These are phyloP conservation scores for Vitis cinerea DNA, from an alignment of 164 flowering plant species.

Conservation along the genomic window DNA sequence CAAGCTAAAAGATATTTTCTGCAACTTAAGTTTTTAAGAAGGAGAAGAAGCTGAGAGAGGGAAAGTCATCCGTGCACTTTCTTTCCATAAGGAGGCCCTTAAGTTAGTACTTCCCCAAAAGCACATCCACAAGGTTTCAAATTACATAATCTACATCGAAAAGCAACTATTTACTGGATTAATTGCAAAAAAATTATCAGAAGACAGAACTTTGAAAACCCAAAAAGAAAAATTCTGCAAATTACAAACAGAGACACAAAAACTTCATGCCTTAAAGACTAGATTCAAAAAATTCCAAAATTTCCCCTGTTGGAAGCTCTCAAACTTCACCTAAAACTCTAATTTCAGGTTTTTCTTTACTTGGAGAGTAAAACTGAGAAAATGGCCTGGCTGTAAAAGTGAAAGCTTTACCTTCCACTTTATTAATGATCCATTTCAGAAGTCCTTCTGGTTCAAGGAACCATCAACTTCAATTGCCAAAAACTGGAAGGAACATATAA, in stretches of 20 bases:
- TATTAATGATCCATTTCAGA: constrained; percentile 13
- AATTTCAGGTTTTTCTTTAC: not conserved
- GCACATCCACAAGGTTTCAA: constrained; percentile 1
- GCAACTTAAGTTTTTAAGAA: not conserved
- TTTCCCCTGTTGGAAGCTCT: constrained; percentile 3
- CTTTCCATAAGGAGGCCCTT: constrained; percentile 6
- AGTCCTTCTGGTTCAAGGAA: constrained; percentile 13
- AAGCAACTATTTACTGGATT: not conserved
- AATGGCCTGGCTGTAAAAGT: not conserved
- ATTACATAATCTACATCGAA: constrained; percentile 5
- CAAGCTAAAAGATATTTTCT: not conserved
- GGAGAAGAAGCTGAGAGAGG: not conserved
- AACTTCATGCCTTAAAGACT: not conserved
- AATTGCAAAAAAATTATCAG: constrained; percentile 3
- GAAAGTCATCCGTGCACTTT: not conserved
- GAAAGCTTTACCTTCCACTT: constrained; percentile 4
- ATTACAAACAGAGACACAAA: not conserved
- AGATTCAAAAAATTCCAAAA: not conserved
- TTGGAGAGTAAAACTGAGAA: not conserved
- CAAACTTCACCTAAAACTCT: not conserved
- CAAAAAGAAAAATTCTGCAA: not conserved
- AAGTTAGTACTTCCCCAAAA: constrained; percentile 10
- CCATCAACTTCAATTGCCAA: constrained; percentile 5
- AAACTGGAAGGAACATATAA: not conserved
- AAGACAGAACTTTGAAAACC: not conserved